Percentiles rank a stretch among this genome's conserved stretches.
Conservation (phyloP, 306 rosid species). For the Prunus mongolica region DNA sequence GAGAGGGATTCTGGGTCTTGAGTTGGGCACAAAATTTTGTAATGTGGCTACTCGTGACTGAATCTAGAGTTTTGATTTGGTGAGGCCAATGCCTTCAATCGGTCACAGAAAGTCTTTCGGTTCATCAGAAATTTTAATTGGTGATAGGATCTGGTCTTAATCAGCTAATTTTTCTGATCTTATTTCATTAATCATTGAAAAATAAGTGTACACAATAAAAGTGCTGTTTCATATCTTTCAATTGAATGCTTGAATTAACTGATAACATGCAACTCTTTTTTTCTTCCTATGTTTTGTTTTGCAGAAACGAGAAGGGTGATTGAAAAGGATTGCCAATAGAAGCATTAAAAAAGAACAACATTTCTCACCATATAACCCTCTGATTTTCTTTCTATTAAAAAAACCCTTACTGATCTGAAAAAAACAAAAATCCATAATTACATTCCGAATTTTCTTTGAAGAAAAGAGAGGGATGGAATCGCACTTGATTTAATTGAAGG, state of each 20-base stretch:
- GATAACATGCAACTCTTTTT: neutral
- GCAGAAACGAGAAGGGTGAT: neutral
- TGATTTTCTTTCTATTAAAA: too few species aligned
- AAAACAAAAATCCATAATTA: too few species aligned
- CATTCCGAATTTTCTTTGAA: too few species aligned
- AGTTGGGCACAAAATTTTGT: slow-evolving; percentile 9
- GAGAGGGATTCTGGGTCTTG: slow-evolving; percentile 17
- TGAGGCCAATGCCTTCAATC: neutral
- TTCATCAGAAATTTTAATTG: neutral
- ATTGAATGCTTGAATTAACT: neutral
- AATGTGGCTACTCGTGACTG: slow-evolving; percentile 12
- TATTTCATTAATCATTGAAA: neutral
- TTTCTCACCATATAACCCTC: too few species aligned
- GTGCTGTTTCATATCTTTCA: neutral
- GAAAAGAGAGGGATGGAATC: neutral
- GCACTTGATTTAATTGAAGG: neutral
- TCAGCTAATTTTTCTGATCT: neutral
- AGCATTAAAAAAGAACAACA: neutral
- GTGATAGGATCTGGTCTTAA: neutral
- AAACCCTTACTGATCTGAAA: too few species aligned
- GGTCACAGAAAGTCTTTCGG: neutral
- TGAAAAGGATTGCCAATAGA: neutral
- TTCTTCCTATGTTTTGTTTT: too few species aligned
- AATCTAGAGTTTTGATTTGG: neutral
- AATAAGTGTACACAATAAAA: neutral